Evolutionary conservation across 805 yeast genomes (phyloP).

Genomic region (Wickerhamiella spandovensis): DNA sequence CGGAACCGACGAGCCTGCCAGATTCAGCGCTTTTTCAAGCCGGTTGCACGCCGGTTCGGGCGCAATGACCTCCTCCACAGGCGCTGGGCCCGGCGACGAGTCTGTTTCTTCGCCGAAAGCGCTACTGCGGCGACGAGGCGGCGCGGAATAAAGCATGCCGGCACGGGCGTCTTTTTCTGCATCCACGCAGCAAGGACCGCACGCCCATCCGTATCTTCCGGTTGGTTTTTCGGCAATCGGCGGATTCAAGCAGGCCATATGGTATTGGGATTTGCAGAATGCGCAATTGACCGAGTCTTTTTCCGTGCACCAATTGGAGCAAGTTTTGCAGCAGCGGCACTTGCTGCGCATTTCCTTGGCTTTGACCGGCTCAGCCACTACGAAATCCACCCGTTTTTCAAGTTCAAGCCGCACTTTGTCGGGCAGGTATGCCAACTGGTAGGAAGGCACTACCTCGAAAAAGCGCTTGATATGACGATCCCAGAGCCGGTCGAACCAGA

Average conservation of each 20-base stretch:
- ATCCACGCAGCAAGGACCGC: conserved; percentile 57
- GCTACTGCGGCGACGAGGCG: conserved; percentile 1
- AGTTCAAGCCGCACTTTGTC: conserved; percentile 46
- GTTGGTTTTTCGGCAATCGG: conserved; percentile 70
- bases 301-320: conserved; percentile 75
- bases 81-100: too few relatives aligned
- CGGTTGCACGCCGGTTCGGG: background rate
- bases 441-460: conserved; percentile 62
- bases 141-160: background rate
- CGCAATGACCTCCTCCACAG: background rate
- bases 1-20: background rate
- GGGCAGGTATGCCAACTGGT: conserved; percentile 43
- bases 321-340: conserved; percentile 60
- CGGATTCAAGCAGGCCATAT: conserved; percentile 75
- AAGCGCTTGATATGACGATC: conserved; percentile 76
- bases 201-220: conserved; percentile 82
- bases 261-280: conserved; percentile 58
- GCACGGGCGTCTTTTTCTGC: conserved; percentile 30
- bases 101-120: too few relatives aligned
- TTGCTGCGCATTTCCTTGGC: conserved; percentile 41
- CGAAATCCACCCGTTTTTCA: conserved; percentile 52
- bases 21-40: background rate
- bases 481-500: conserved; percentile 74
- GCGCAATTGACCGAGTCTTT: conserved; percentile 68
- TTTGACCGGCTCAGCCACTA: conserved; percentile 60